Conservation (phyloP, 345 rosid species). For the Kernera saxatilis region DNA sequence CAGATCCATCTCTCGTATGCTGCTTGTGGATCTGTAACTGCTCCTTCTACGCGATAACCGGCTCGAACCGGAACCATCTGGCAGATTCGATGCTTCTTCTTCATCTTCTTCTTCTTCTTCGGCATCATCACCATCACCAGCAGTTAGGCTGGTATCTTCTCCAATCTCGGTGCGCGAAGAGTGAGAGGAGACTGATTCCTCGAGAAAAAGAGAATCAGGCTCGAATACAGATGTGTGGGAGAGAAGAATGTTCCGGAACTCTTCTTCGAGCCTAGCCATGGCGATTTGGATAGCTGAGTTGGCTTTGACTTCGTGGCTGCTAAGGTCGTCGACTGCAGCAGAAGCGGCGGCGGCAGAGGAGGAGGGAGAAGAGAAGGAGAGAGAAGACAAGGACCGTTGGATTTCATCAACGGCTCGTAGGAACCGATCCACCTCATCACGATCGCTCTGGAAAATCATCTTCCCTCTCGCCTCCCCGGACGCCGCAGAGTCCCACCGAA, state of each 20-base stretch:
- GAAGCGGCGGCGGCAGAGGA: not conserved
- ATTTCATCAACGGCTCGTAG: constrained; percentile 83
- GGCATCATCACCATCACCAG: not conserved
- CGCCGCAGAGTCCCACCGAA: constrained; percentile 78
- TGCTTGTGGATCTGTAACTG: constrained; percentile 33
- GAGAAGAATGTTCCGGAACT: constrained; percentile 78
- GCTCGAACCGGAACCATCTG: constrained; percentile 21
- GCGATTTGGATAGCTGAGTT: constrained; percentile 86
- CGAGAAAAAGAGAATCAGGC: constrained; percentile 42
- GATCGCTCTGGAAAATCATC: constrained; percentile 85
- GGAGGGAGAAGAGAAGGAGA: constrained; percentile 38
- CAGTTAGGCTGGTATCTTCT: constrained; percentile 23
- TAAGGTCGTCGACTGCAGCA: constrained; percentile 13
- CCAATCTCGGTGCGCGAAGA: constrained; percentile 21
- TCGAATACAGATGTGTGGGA: constrained; percentile 51
- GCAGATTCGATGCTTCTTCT: constrained; percentile 3
- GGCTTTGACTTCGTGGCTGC: constrained; percentile 43
- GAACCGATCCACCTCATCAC: constrained; percentile 74
- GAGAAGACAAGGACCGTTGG: constrained; percentile 44
- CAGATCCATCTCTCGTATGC: constrained; percentile 35
- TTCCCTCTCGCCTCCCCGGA: constrained; percentile 73
- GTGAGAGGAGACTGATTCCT: constrained; percentile 33
- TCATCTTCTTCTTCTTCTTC: constrained; percentile 12
- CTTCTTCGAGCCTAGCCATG: constrained; percentile 97
- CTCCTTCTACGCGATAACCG: constrained; percentile 30